Evolutionary conservation across 192 early-diverging fungal genomes (phyloP), one percentile per base, ranked within the genome.

Genomic region (Backusella luteola): DNA sequence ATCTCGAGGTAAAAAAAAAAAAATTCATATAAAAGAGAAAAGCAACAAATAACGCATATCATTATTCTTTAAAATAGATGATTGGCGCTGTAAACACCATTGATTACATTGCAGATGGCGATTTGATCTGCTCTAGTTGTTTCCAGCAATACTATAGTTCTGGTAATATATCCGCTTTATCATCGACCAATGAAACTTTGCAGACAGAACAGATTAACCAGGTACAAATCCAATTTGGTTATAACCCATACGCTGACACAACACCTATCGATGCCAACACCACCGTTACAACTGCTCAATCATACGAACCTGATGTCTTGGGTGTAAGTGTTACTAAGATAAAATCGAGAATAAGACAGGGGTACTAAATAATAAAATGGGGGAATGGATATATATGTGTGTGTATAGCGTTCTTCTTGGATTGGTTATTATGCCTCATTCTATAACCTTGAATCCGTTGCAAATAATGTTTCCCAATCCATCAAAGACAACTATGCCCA

Each of bases 401-500:
- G 35, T 32, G 9, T 7, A 53, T 73, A 90, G 84, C 88, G 89
- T 38, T 78, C 86, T 44, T 85, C 86, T 67, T 92, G 89, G 88
- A 69, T 90, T 66, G 76, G 83, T 76, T 90, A 90, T 80, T 87
- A 89, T 76, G 75, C 83, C 9, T 81, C 86, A n/a, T 91, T 92
- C 81, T 93, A 87, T 85, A 91, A 93, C 79, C 63, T 79, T 9
- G 92, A 93, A 74, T 75, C 71, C 35, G 21, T 26, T 34, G 87
- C 90, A 32, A 90, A 87, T 71, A 76, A 71, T 29, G 66, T 91
- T 69, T 77, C 82, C 42, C 34, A 66, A 4, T 8, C 77, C 4
- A 87, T 93, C 59, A 84, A 76, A 67, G 66, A 80, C 66, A 93
- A 93, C 82, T 92, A 91, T 77, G 82, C 85, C 69, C 84, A 85